Base-by-base conservation (phyloP, 345 rosid genomes). In the Ceriops tagal region DNA sequence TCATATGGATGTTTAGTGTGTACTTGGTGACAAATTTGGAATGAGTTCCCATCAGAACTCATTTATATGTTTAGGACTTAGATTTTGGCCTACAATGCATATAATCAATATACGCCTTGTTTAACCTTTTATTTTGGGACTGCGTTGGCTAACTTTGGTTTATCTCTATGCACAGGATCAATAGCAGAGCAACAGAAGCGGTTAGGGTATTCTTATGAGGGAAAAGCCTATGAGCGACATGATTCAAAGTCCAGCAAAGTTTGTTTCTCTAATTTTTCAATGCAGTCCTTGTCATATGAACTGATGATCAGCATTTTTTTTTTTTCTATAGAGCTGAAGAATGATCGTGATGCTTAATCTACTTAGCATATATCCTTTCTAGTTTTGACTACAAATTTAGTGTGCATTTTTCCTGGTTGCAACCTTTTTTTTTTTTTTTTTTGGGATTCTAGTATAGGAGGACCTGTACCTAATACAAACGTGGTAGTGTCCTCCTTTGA, bases 161-260 rank as follows among this genome's bases (percentile, higher is more conserved):
- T 5, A 43, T 13, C 49, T 61, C 19, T 63, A 69, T 61, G 39
- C 79, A 63, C 62, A 73, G 66, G 77, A 78, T 79, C 74, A 46
- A 58, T 78, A 73, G 63, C 67, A 37, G 98, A 81, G 71, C 86
- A 78, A 75, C 91, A 79, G 64, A 84, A 83, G 78, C 89, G 73
- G 52, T 47, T 71, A 13, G 77, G 55, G 53, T 84, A 80, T 77
- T 62, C 85, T 62, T 92, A 85, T 67, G 96, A 86, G 61, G 80
- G 81, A 77, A 89, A 90, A 77, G 66, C 78, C 65, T 88, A 81
- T 53, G 91, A 86, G 65, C 82, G 78, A 47, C 90, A 70, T 64
- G 85, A 85, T 67, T 79, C 74, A 73, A 78, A 80, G 58, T 69
- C 87, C 37, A 84, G 72, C 83, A 90, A 90, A 75, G 99, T 92